Percentiles rank a stretch among this genome's conserved stretches.
Evolutionary conservation across 2,329 filamentous ascomycete genomes (phyloP).

Genomic region (Aureobasidium sp.): DNA sequence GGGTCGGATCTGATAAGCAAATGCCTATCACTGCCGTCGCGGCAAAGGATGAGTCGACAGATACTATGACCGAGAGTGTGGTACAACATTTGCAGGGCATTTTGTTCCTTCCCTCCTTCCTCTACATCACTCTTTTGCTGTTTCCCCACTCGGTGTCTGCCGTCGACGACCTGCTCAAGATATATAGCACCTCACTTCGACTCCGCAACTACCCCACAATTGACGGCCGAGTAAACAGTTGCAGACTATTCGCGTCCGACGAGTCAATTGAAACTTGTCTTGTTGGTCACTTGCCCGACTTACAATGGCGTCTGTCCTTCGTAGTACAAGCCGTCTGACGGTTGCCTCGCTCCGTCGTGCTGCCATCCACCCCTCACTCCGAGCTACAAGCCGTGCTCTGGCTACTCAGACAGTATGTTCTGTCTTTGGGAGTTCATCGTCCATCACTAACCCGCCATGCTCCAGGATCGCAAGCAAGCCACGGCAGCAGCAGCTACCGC

Average conservation of each 20-base stretch:
- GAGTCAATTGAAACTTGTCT: not conserved
- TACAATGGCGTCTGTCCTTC: constrained; percentile 26
- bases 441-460: not conserved
- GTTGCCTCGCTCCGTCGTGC: constrained; percentile 18
- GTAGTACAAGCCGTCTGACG: constrained; percentile 24
- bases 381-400: constrained; percentile 14
- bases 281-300: not conserved
- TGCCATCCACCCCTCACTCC: constrained; percentile 15
- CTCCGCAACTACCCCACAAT: constrained; percentile 9
- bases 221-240: not conserved
- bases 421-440: no score
- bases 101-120: not conserved
- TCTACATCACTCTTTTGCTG: not conserved
- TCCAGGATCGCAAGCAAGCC: constrained; percentile 11
- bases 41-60: not conserved
- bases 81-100: not conserved
- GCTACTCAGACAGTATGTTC: constrained; percentile 13
- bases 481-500: constrained; percentile 16
- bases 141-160: not conserved
- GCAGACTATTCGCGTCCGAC: not conserved
- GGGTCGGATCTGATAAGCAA: constrained; percentile 9
- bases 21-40: not conserved
- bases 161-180: not conserved
- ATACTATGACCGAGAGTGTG: not conserved
- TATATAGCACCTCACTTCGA: not conserved